A percentile compares a stretch with the other conserved stretches of the same genome.
Evolutionary conservation across 176 grass and related monocot genomes (phyloP).

Genomic region (Phoenix dactylifera): DNA sequence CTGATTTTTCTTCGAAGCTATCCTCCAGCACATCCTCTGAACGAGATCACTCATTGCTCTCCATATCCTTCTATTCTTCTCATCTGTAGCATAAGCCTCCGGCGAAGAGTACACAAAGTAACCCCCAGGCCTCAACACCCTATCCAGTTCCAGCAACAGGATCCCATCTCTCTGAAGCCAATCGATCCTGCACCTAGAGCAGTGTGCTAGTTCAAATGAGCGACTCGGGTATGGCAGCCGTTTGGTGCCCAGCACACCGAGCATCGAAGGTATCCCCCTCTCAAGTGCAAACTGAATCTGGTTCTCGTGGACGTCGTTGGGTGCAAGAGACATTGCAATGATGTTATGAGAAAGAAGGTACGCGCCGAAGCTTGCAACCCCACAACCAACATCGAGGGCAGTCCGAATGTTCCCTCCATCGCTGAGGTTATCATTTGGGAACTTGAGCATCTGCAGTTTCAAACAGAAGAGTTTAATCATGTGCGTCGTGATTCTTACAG

Average conservation of each 20-base stretch:
- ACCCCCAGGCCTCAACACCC: slow-evolving; percentile 60
- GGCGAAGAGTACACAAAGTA: slow-evolving; percentile 79
- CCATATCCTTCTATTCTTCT: slow-evolving; percentile 57
- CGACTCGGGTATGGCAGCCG: slow-evolving; percentile 57
- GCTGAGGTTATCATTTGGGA: slow-evolving; percentile 48
- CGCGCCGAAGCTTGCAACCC: slow-evolving; percentile 67
- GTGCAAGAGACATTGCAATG: slow-evolving; percentile 59
- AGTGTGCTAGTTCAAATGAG: slow-evolving; percentile 60
- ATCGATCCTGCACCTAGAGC: slow-evolving; percentile 65
- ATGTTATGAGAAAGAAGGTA: slow-evolving; percentile 56
- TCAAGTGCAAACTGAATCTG: slow-evolving; percentile 87
- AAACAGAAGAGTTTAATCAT: background rate
- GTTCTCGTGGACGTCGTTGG: slow-evolving; percentile 80
- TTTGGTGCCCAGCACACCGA: slow-evolving; percentile 63
- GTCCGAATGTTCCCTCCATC: slow-evolving; percentile 58
- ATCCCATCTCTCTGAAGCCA: slow-evolving; percentile 85
- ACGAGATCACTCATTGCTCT: slow-evolving; percentile 50
- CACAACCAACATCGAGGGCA: slow-evolving; percentile 66
- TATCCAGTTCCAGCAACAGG: slow-evolving; percentile 65
- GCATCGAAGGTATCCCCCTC: slow-evolving; percentile 54
- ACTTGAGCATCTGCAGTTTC: slow-evolving; percentile 45
- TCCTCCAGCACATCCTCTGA: slow-evolving; percentile 60
- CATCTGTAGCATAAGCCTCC: slow-evolving; percentile 59
- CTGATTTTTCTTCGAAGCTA: slow-evolving; percentile 64
- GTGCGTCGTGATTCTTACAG: background rate